A percentile compares a stretch with the other conserved stretches of the same genome.
phyloP scores from a whole-genome alignment of 495 filamentous ascomycete species.

The Thozetella sp. region DNA sequence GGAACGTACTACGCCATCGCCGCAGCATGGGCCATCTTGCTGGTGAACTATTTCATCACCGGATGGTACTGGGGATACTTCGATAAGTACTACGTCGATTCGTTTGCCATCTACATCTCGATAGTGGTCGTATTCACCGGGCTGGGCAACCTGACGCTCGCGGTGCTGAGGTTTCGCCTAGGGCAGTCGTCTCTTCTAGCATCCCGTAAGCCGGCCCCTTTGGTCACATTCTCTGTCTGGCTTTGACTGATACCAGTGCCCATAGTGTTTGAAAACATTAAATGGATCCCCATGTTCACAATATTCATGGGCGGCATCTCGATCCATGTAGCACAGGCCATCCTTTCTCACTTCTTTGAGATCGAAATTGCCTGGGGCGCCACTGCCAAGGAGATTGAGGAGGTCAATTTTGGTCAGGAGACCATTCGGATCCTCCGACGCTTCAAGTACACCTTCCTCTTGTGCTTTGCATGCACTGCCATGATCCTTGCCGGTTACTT shows the following conservation, averaged over 20 bases:
- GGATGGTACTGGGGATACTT: constrained; percentile 61
- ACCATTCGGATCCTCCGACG: constrained; percentile 53
- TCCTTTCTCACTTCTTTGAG: constrained; percentile 62
- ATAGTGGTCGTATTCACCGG: constrained; percentile 59
- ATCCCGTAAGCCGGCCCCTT: constrained; percentile 27
- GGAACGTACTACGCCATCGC: constrained; percentile 77
- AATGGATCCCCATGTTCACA: constrained; percentile 62
- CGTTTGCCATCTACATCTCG: constrained; percentile 60
- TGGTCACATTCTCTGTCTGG: not conserved
- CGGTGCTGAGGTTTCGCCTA: constrained; percentile 55
- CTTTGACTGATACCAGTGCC: constrained; percentile 7
- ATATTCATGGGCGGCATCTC: constrained; percentile 69
- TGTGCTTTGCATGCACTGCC: constrained; percentile 43
- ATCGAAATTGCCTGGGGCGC: constrained; percentile 66
- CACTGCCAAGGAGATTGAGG: constrained; percentile 64
- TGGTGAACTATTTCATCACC: constrained; percentile 66
- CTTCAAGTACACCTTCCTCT: constrained; percentile 64
- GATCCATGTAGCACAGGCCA: constrained; percentile 61
- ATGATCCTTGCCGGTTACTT: constrained; percentile 48
- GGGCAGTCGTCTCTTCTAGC: constrained; percentile 37
- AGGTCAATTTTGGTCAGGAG: constrained; percentile 62
- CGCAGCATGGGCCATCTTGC: constrained; percentile 64
- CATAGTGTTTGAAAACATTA: constrained; percentile 60
- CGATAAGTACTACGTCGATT: constrained; percentile 64
- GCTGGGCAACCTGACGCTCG: constrained; percentile 52